These are phyloP conservation scores for Calycina marina DNA, from an alignment of 2,329 filamentous ascomycete species.

Conservation along the genomic window DNA sequence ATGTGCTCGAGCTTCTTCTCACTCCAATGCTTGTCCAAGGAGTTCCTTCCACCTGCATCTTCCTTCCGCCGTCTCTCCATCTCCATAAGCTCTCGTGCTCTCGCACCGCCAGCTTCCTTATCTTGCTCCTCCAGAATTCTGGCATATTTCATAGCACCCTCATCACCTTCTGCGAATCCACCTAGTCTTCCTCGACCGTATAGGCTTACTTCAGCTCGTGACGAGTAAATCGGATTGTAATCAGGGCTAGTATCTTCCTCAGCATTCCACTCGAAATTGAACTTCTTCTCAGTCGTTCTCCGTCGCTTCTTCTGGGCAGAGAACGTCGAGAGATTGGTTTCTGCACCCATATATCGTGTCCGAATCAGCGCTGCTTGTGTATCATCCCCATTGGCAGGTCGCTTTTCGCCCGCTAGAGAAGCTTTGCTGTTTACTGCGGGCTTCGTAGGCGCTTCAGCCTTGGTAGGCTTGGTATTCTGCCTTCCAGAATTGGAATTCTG, in stretches of 20 bases:
- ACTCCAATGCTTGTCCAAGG: slow-evolving; percentile 86
- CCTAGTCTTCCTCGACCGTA: slow-evolving; percentile 54
- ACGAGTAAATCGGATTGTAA: slow-evolving; percentile 68
- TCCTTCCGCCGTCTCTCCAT: slow-evolving; percentile 70
- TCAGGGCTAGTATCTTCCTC: slow-evolving; percentile 83
- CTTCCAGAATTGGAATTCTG: background rate
- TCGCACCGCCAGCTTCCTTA: slow-evolving; percentile 55
- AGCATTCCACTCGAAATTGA: slow-evolving; percentile 96
- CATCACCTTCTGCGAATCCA: slow-evolving; percentile 47
- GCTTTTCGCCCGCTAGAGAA: slow-evolving; percentile 24
- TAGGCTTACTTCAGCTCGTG: slow-evolving; percentile 51
- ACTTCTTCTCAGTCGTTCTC: slow-evolving; percentile 88
- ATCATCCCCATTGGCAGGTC: slow-evolving; percentile 32
- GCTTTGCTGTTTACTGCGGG: slow-evolving; percentile 16
- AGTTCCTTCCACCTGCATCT: slow-evolving; percentile 53
- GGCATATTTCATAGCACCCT: slow-evolving; percentile 41
- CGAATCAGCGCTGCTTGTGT: slow-evolving; percentile 62
- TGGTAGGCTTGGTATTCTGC: slow-evolving; percentile 9
- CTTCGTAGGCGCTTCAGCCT: slow-evolving; percentile 20
- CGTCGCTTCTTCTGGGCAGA: slow-evolving; percentile 92
- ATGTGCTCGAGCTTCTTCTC: slow-evolving; percentile 87
- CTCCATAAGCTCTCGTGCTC: slow-evolving; percentile 69
- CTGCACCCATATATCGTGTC: slow-evolving; percentile 80
- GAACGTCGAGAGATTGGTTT: slow-evolving; percentile 75
- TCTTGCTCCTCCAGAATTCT: slow-evolving; percentile 63